These are phyloP conservation scores for Arabidopsis lyrata DNA, from an alignment of 441 rosid species.

Conservation along the genomic window DNA sequence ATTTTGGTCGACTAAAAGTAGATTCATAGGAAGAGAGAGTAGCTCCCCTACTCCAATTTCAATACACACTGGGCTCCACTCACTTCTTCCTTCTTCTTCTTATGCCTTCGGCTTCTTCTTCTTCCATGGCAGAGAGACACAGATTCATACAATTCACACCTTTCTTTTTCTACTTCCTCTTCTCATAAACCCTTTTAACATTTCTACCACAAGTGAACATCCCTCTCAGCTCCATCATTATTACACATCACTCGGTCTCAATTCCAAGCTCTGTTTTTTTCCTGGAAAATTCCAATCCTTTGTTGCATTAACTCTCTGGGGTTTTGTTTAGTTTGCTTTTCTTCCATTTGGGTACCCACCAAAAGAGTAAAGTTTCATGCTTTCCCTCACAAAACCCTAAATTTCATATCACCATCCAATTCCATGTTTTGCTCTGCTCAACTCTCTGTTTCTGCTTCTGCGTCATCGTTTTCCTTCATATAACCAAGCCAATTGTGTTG, in stretches of 20 bases:
- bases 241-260: background rate
- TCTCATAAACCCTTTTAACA: background rate
- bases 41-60: slow-evolving; percentile 32
- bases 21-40: slow-evolving; percentile 37
- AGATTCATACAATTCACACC: background rate
- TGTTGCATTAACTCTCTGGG: background rate
- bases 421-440: slow-evolving; percentile 15
- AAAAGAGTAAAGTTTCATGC: slow-evolving; percentile 7
- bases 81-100: slow-evolving; percentile 20
- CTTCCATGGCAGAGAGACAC: slow-evolving; percentile 2
- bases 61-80: slow-evolving; percentile 32
- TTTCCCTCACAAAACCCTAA: slow-evolving; percentile 31
- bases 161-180: background rate
- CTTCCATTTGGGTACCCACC: slow-evolving; percentile 12
- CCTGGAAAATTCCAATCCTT: background rate
- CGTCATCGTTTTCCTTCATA: background rate
- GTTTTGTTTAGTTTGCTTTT: slow-evolving; percentile 28
- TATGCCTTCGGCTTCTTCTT: slow-evolving; percentile 7
- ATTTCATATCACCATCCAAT: slow-evolving; percentile 5
- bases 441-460: slow-evolving; percentile 9
- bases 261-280: slow-evolving; percentile 20
- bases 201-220: slow-evolving; percentile 4
- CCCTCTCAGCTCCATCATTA: background rate
- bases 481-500: slow-evolving; percentile 7
- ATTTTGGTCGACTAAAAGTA: slow-evolving; percentile 1